Evolutionary conservation across 2,329 filamentous ascomycete genomes (phyloP), one percentile per base, ranked within the genome.

Genomic region (Trichoderma breve): DNA sequence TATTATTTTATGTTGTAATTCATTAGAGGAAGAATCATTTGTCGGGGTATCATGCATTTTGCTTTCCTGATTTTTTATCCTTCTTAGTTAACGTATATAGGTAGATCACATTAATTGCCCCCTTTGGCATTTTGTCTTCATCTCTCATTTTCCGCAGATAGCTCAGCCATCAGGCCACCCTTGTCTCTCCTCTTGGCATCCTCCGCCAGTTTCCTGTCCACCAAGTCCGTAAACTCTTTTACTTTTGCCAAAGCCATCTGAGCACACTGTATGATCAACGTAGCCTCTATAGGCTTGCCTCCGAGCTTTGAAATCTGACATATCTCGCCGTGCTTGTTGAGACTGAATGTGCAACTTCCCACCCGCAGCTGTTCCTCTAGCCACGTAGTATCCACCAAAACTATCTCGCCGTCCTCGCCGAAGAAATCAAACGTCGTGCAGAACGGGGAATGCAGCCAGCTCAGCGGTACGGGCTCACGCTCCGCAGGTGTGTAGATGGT

Each of bases 231-330:
- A 75, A 98, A 86, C 76, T 93, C 91, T 84, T 93, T 94, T 24
- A 93, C 93, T 82, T 95, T 97, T 73, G 87, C 86, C 79, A 95
- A 81, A 12, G 95, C 94, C 72, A 91, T 83, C 70, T 88, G 90
- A 2, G 92, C 91, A 82, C 93, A 97, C 76, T 91, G 89, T 75
- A 99, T 84, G 75, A 98, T 83, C 39, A 88, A 85, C 73, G 95
- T 84, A 2, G 95, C 94, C 80, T 98, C 93, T 14, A 97, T 88
- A 0, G 94, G 88, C 24, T 89, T 87, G 30, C 96, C 96, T 28
- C 95, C 95, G 72, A 96, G 89, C 84, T 99, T 99, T 34, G 94
- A 91, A 73, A 98, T 89, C 81, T 97, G 93, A 77, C 94, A 97
- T 53, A 98, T 89, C 83, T 98, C 95, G 28, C 95, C 95, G 78